Evolutionary conservation across 116 monocot genomes (phyloP).

Genomic region (Dioscorea cayenensis): DNA sequence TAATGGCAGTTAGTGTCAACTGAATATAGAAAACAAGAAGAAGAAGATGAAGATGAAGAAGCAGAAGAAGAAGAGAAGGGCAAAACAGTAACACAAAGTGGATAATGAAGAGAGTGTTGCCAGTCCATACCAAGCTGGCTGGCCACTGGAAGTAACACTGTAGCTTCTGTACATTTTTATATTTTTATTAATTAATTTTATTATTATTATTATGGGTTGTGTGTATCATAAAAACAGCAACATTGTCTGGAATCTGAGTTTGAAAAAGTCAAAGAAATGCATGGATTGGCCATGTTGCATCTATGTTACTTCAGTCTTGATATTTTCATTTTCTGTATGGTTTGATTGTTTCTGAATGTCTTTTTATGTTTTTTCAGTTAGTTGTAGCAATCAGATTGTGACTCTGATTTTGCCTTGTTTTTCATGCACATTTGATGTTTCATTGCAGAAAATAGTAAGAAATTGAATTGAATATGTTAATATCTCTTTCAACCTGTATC

Average conservation of each 20-base stretch:
- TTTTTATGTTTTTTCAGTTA: background rate
- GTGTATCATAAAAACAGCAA: background rate
- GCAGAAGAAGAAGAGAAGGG: background rate
- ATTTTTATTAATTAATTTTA: no score
- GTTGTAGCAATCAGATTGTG: background rate
- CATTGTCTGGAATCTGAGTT: background rate
- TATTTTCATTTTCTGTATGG: background rate
- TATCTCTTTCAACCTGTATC: no score
- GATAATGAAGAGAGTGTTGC: conserved; percentile 2
- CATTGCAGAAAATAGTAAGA: no score
- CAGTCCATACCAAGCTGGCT: conserved; percentile 32
- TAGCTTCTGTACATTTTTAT: background rate
- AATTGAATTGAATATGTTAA: no score
- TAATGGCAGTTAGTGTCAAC: background rate
- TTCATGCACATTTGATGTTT: no score
- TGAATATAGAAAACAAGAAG: background rate
- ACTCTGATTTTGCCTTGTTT: no score
- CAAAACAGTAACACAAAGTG: background rate
- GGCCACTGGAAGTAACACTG: conserved; percentile 8
- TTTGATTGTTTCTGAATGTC: background rate
- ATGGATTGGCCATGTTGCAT: background rate
- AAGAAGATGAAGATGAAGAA: background rate
- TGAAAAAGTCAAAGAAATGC: background rate
- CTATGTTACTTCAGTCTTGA: background rate
- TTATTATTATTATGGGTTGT: background rate